Base-by-base conservation (phyloP, 2,329 filamentous ascomycete genomes). In the Exophiala sideris region DNA sequence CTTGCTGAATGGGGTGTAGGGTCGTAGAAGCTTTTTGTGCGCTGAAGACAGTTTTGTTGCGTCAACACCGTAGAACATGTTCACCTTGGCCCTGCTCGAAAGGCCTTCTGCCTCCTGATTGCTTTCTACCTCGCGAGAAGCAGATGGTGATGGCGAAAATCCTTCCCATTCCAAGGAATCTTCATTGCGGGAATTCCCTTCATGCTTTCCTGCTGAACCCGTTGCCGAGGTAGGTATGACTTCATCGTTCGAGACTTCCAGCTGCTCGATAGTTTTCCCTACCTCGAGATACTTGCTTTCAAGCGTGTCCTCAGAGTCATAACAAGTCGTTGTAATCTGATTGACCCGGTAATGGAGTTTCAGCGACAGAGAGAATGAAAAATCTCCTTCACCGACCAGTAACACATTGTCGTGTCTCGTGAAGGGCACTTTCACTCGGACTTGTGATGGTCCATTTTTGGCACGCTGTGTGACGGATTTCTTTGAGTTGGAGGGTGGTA, bases 201-300 rank as follows among this genome's bases (percentile, higher is more conserved):
- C 44, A 29, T 20, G 14, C 10, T 24, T 24, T 10, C 11, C 41
- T 44, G 8, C 5, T 24, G 11, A 14, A 12, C 3, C 11, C 12
- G 20, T n/a, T 5, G 5, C 12, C 7, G 41, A 3, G 8, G 41
- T n/a, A 29, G 8, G 24, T 29, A 5, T 29, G 5, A 29, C 10
- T 29, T 44, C 41, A 11, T 29, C 20, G 10, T 24, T n/a, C 9
- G 9, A 29, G 6, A n/a, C 18, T 41, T 47, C 33, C 38, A 57
- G 45, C 36, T 45, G 50, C 10, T 20, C 20, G 18, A 58, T 44
- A 3, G 57, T 62, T 6, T 45, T 48, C 20, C 33, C 36, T 1
- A 79, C 86, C 62, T 89, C 83, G 0, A 89, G 89, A 64, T 92
- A 91, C 71, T 95, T 96, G 56, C 73, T 76, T 9, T 76, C 70